Base-by-base conservation (phyloP, 352 stramenopile species). In the Globisporangium irregulare region DNA sequence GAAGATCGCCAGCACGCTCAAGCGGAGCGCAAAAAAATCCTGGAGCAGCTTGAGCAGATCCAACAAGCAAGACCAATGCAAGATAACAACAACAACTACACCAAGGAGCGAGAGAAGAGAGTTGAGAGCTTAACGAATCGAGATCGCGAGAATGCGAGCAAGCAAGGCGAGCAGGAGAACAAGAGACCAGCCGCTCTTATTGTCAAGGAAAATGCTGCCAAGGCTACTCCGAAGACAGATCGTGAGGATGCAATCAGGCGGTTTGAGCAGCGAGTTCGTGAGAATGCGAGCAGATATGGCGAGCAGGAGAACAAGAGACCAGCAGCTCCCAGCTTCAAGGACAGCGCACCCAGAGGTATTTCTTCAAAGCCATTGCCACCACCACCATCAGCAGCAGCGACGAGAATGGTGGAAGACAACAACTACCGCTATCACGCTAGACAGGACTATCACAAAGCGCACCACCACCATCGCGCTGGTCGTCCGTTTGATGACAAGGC, bases 291-390 rank as follows among this genome's bases (percentile, higher is more conserved):
- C 54, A 59, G 9, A 8, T 20, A 43, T 9, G 32, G 15, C 15
- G 54, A 60, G 15, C 29, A 60, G 55, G 55, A 60, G 29, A 60
- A 46, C 29, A 60, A 46, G 55, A 32, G 29, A 32, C 55, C 29
- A 46, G 12, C 29, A 60, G 27, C 29, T 60, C 55, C 18, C 7
- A 60, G 54, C 8, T 5, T 9, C 1, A 58, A 58, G 15, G 25
- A 59, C 12, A 24, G 25, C 54, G 25, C 14, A 8, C 32, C 27
- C 25, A 60, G 18, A 32, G 32, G 27, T 15, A 24, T 34, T 38
- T 38, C 15, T 60, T 46, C 27, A 24, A 60, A 43, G 54, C 36
- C 36, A 0, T 32, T 32, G 4, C 36, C 10, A 15, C 36, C 36
- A 43, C 1, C 3, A 43, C 1, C 36, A 43, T 12, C 36, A 46